Conservation (phyloP, 768 basidiomycete genomes). For the Tulasnella sp. region DNA sequence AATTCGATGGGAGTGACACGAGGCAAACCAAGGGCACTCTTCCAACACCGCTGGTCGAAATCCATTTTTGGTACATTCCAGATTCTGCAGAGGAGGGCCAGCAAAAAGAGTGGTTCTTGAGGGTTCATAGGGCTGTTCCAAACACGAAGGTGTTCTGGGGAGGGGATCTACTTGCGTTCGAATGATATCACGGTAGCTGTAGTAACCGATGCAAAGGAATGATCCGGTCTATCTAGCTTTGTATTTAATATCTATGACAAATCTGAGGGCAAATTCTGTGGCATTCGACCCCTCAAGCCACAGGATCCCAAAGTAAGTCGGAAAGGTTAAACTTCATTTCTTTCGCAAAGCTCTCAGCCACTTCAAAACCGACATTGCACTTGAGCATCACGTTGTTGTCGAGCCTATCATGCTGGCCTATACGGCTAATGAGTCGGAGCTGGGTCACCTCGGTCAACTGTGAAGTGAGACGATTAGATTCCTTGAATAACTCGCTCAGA, state of each 20-base stretch:
- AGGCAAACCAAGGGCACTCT: neutral
- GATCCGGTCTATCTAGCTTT: too few relatives aligned
- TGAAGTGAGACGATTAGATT: neutral
- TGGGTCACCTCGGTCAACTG: slow-evolving; percentile 62
- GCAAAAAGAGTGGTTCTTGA: neutral
- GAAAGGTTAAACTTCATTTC: slow-evolving; percentile 50
- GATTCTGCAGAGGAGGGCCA: neutral
- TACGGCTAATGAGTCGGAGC: slow-evolving; percentile 59
- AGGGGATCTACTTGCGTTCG: neutral
- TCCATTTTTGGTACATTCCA: neutral
- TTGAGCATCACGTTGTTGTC: slow-evolving; percentile 69
- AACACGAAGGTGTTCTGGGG: neutral
- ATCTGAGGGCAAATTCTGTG: too few relatives aligned
- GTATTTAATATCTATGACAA: too few relatives aligned
- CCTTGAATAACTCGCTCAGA: neutral
- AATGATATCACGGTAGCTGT: neutral
- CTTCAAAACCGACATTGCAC: slow-evolving; percentile 58
- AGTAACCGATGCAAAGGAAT: too few relatives aligned
- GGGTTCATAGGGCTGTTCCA: neutral
- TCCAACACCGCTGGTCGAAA: neutral
- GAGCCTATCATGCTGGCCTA: slow-evolving; percentile 48
- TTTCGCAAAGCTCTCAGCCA: slow-evolving; percentile 47
- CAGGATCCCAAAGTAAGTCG: slow-evolving; percentile 59
- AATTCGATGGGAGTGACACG: neutral
- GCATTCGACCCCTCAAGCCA: neutral